A percentile compares a stretch with the other conserved stretches of the same genome.
These are phyloP conservation scores for Linanthus parryae DNA, from an alignment of 148 eudicot species.

Conservation along the genomic window DNA sequence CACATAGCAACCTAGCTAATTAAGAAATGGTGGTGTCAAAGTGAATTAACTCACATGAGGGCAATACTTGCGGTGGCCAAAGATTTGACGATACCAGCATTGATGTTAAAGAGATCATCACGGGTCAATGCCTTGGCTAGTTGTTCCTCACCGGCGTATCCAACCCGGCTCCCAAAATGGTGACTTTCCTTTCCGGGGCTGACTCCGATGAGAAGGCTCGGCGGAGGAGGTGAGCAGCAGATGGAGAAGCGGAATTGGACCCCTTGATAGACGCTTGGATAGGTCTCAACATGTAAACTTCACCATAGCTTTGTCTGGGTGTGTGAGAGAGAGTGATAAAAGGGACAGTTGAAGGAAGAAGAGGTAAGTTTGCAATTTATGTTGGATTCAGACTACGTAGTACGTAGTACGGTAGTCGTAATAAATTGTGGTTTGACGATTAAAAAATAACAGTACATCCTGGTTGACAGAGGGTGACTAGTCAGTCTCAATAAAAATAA, in stretches of 20 bases:
- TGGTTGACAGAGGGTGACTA: too few species aligned
- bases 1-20: too few species aligned
- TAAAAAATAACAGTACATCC: too few species aligned
- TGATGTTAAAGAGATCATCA: conserved; percentile 95
- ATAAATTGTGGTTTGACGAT: too few species aligned
- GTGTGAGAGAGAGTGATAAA: too few species aligned
- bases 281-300: conserved; percentile 44
- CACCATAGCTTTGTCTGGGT: too few species aligned
- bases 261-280: conserved; percentile 27
- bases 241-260: conserved; percentile 14
- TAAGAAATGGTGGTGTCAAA: too few species aligned
- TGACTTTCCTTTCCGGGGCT: conserved; percentile 68
- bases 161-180: conserved; percentile 69
- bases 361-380: too few species aligned
- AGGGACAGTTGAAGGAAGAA: too few species aligned
- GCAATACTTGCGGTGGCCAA: conserved; percentile 75
- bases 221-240: conserved; percentile 12
- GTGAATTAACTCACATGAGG: conserved; percentile 55
- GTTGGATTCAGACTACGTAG: too few species aligned
- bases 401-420: too few species aligned
- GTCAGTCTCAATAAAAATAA: too few species aligned
- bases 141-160: conserved; percentile 53
- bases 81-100: conserved; percentile 89
- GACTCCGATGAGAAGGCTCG: conserved; percentile 54
- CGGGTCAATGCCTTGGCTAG: conserved; percentile 86